Evolutionary conservation across 768 basidiomycete genomes (phyloP).

Genomic region (Kockovaella imperatae): DNA sequence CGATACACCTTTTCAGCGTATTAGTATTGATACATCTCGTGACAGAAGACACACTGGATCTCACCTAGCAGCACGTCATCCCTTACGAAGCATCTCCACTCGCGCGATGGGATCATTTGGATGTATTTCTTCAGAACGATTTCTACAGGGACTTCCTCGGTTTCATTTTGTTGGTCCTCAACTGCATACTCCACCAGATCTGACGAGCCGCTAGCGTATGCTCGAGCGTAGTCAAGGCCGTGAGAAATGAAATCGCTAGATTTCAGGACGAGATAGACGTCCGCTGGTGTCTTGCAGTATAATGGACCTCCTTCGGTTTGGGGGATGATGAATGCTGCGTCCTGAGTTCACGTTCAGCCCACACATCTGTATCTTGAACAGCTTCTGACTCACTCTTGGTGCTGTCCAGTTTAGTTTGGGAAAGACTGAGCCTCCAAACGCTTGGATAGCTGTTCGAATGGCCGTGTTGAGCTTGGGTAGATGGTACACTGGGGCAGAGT

Average conservation of each 20-base stretch:
- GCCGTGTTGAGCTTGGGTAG: conserved; percentile 74
- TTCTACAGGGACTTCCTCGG: conserved; percentile 50
- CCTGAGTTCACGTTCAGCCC: conserved; percentile 49
- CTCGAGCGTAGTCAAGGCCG: conserved; percentile 56
- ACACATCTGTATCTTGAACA: background rate
- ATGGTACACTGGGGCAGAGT: conserved; percentile 41
- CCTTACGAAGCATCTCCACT: conserved; percentile 85
- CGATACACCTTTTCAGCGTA: conserved; percentile 67
- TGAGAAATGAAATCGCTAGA: conserved; percentile 84
- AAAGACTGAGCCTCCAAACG: conserved; percentile 71
- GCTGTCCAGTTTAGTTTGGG: conserved; percentile 95
- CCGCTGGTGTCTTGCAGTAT: conserved; percentile 77
- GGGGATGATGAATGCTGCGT: conserved; percentile 85
- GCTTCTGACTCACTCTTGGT: conserved; percentile 59
- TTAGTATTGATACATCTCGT: background rate
- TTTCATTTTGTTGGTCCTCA: background rate
- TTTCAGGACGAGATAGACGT: conserved; percentile 86
- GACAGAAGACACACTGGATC: conserved; percentile 3
- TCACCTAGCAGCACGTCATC: conserved; percentile 63
- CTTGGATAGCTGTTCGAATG: conserved; percentile 59
- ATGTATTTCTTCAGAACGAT: conserved; percentile 88
- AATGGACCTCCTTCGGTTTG: conserved; percentile 61
- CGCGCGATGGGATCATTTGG: conserved; percentile 69
- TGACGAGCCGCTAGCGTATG: conserved; percentile 60
- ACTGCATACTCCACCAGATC: background rate